Evolutionary conservation across 2,329 filamentous ascomycete genomes (phyloP), one percentile per base, ranked within the genome.

Genomic region (Didymella keratinophila): DNA sequence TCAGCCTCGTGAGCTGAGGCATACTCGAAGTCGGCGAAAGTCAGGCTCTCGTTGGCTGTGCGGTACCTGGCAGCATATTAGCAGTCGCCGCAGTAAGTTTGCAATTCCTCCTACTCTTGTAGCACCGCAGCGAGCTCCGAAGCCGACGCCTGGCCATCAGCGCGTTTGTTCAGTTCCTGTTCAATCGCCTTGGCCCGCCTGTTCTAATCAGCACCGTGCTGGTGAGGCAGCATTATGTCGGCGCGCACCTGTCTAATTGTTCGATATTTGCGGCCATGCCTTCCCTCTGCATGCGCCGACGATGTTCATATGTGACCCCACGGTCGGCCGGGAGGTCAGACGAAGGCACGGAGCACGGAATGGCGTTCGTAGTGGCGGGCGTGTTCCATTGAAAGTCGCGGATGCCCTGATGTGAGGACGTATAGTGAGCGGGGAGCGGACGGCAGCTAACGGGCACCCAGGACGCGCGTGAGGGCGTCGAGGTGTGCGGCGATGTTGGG

Each of bases 11-110:
- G 83, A 62, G 81, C 80, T 60, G 81, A 82, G 49, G 89, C 87
- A 78, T 85, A 87, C 63, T 86, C 81, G 71, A 91, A 87, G 76
- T 96, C 88, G 72, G 84, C 79, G 72, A 92, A 90, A 59, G 94
- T 87, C 56, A 87, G 85, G 64, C 85, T 83, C 72, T 93, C 87
- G 73, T 89, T 93, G 58, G 86, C 84, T 48, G 87, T 79, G 65
- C 92, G 91, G 75, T 90, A 88, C 66, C 88, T 91, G 70, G 62
- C 16, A 18, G 23, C 10, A 25, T 37, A 45, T 73, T 47, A 73
- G 72, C 55, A 32, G 20, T 25, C 12, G 56, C 37, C 49, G 62
- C 64, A 32, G 60, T 2, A 21, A 5, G 14, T 56, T 36, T 52
- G 41, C 16, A 10, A 23, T n/a, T 16, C 20, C 37, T 23, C 74